Conservation (phyloP, 139 green algal species). For the Tetraselmis chui region DNA sequence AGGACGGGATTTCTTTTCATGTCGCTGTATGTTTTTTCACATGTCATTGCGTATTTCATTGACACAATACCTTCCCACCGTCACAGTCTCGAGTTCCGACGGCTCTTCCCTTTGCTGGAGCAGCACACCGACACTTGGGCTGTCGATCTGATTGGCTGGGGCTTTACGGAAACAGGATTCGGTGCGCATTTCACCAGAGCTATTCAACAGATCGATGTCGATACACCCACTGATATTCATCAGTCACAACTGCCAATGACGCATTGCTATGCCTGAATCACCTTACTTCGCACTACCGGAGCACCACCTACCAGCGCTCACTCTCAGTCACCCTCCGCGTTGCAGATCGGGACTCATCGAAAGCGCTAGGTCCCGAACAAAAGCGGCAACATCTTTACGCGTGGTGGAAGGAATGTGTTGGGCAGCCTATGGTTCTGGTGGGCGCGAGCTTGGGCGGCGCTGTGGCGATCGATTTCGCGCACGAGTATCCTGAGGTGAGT, state of each 20-base stretch:
- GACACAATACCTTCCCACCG: conserved; percentile 34
- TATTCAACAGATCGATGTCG: neutral
- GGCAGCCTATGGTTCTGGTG: conserved; percentile 62
- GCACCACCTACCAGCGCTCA: neutral
- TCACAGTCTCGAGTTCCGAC: conserved; percentile 76
- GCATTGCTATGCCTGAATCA: neutral
- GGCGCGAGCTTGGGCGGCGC: conserved; percentile 82
- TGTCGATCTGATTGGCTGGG: conserved; percentile 74
- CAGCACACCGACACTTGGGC: conserved; percentile 50
- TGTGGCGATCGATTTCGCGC: conserved; percentile 84
- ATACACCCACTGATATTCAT: neutral
- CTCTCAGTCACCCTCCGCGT: neutral
- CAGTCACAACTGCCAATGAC: neutral
- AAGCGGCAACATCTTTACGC: conserved; percentile 71
- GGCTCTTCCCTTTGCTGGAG: conserved; percentile 54
- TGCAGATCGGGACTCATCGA: conserved; percentile 9
- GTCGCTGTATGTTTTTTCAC: neutral
- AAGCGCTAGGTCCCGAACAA: conserved; percentile 42
- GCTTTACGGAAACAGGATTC: conserved; percentile 39
- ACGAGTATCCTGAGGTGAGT: conserved; percentile 59
- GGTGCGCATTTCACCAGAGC: neutral
- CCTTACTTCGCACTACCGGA: neutral
- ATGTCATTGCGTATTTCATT: neutral
- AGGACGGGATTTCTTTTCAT: neutral
- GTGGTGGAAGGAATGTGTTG: conserved; percentile 56